Conservation (phyloP, 306 rosid species). For the Pterocarpus santalinus region DNA sequence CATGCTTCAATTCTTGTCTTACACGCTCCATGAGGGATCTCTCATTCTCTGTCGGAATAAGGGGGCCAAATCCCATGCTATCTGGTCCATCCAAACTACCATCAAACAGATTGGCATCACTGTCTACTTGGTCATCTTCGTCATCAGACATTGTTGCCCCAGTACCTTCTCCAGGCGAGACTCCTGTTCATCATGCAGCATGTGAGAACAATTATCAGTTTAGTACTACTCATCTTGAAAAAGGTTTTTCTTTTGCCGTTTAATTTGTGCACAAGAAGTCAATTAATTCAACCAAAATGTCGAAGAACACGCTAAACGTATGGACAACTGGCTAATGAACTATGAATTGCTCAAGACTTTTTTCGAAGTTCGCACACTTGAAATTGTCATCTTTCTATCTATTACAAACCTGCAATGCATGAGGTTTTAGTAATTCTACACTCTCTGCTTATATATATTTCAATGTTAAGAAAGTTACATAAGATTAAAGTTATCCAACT, state of each 20-base stretch:
- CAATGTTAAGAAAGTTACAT: background rate
- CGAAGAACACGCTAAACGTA: slow-evolving; percentile 10
- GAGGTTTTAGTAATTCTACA: background rate
- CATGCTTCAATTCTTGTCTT: slow-evolving; percentile 91
- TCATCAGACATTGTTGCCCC: slow-evolving; percentile 98
- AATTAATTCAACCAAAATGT: background rate
- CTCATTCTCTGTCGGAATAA: slow-evolving; percentile 91
- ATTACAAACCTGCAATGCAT: slow-evolving; percentile 19
- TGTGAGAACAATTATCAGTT: slow-evolving; percentile 34
- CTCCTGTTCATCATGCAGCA: slow-evolving; percentile 63
- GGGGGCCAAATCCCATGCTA: slow-evolving; percentile 98
- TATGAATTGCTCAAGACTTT: slow-evolving; percentile 8
- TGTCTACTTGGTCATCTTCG: slow-evolving; percentile 83
- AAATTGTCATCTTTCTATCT: background rate
- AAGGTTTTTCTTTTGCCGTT: slow-evolving; percentile 6
- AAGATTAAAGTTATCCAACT: background rate
- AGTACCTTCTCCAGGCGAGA: slow-evolving; percentile 95
- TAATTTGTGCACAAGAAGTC: background rate
- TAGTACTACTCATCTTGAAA: slow-evolving; percentile 14
- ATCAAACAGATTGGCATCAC: slow-evolving; percentile 81
- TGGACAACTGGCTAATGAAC: slow-evolving; percentile 22
- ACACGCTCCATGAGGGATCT: slow-evolving; percentile 97
- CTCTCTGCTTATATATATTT: background rate
- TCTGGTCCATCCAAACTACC: slow-evolving; percentile 75
- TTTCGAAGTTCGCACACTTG: background rate